Percentiles rank a stretch among this genome's conserved stretches.
These are phyloP conservation scores for Penicillium sp. DNA, from an alignment of 2,329 filamentous ascomycete genomes.

Conservation along the genomic window DNA sequence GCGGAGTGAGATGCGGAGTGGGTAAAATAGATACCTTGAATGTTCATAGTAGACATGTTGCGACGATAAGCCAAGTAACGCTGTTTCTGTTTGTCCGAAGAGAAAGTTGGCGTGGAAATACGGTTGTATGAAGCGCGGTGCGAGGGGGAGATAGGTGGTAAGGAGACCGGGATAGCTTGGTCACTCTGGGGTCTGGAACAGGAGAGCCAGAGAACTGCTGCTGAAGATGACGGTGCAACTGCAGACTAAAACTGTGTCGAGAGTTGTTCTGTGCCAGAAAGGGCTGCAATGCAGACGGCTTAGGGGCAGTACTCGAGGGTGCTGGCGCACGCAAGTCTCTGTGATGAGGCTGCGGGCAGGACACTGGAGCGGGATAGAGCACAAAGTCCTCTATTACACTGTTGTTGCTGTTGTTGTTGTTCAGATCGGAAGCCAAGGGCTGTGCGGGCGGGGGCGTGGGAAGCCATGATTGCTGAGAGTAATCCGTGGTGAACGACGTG, in stretches of 20 bases:
- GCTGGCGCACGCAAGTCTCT: conserved; percentile 34
- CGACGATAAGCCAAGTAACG: conserved; percentile 27
- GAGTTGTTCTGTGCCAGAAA: conserved; percentile 34
- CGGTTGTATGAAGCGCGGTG: conserved; percentile 34
- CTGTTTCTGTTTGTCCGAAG: conserved; percentile 31
- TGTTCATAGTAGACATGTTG: conserved; percentile 39
- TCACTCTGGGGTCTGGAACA: conserved; percentile 38
- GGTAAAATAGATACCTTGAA: conserved; percentile 35
- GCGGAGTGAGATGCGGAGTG: neutral
- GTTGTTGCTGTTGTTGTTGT: conserved; percentile 31
- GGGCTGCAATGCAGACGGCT: conserved; percentile 28
- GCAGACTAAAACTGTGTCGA: conserved; percentile 35
- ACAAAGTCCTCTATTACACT: conserved; percentile 42
- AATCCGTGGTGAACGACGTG: conserved; percentile 48
- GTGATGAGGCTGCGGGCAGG: conserved; percentile 30
- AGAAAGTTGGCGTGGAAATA: conserved; percentile 39
- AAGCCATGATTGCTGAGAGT: conserved; percentile 46
- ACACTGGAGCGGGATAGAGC: conserved; percentile 36
- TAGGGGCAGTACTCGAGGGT: conserved; percentile 38
- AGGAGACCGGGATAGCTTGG: conserved; percentile 39
- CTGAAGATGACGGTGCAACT: conserved; percentile 33
- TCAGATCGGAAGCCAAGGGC: conserved; percentile 40
- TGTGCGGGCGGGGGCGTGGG: conserved; percentile 41
- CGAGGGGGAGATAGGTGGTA: conserved; percentile 34
- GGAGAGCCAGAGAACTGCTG: conserved; percentile 33